Conservation (phyloP, 192 early-diverging fungal species). For the Coemansia sp. region DNA sequence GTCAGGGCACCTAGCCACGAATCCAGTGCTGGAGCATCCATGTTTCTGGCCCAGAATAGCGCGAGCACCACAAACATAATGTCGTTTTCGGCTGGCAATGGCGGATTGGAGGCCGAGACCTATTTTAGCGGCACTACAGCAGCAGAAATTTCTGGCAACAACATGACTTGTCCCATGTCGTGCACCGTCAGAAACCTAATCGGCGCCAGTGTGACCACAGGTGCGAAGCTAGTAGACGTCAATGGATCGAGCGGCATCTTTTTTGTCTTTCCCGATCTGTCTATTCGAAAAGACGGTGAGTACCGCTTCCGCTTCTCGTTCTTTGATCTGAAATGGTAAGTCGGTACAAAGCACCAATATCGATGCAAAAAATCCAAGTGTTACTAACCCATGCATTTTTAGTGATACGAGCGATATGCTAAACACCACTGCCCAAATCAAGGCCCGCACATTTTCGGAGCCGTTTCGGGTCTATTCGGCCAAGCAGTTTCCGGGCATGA, state of each 20-base stretch:
- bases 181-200: constrained; percentile 59
- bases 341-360: not conserved
- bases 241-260: constrained; percentile 67
- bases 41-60: constrained; percentile 27
- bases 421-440: constrained; percentile 53
- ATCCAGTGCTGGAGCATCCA: not conserved
- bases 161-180: not conserved
- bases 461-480: constrained; percentile 71
- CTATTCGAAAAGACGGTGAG: constrained; percentile 70
- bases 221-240: constrained; percentile 58
- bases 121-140: not conserved
- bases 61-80: constrained; percentile 42
- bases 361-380: not conserved
- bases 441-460: constrained; percentile 61
- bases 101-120: not conserved
- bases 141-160: constrained; percentile 1
- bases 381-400: constrained; percentile 12
- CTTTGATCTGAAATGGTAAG: constrained; percentile 56
- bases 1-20: not conserved
- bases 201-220: constrained; percentile 62
- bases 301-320: constrained; percentile 70
- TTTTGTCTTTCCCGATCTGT: constrained; percentile 79
- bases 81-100: constrained; percentile 33
- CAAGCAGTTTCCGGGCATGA: constrained; percentile 79
- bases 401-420: constrained; percentile 48